Evolutionary conservation across 75 land plant genomes (phyloP).

Genomic region (Selaginella moellendorffii): DNA sequence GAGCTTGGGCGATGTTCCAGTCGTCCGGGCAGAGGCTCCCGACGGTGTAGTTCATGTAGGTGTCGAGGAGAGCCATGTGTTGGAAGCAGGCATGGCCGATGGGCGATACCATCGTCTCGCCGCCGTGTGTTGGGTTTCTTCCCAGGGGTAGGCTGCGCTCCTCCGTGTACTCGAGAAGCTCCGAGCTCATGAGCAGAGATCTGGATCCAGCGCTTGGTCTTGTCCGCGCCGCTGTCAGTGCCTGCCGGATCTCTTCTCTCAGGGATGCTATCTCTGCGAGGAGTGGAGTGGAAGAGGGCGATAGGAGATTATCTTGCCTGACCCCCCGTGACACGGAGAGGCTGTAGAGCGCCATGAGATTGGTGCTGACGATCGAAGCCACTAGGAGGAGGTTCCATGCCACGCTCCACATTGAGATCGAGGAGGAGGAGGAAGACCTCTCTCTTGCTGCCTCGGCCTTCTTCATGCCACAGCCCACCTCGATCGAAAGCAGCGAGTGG

Average conservation of each 20-base stretch:
- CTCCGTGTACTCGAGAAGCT: not conserved
- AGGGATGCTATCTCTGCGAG: not conserved
- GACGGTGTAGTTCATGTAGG: constrained; percentile 8
- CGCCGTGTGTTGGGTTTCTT: constrained; percentile 6
- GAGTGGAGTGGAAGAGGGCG: not conserved
- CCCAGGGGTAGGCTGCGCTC: constrained; percentile 7
- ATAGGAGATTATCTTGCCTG: not conserved
- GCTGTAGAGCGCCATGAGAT: constrained; percentile 6
- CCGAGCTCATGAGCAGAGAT: constrained; percentile 3
- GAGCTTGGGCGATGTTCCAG: constrained; percentile 2
- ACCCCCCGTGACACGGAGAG: not conserved
- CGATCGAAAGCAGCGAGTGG: no score
- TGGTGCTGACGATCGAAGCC: not conserved
- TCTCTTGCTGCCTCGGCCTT: no score
- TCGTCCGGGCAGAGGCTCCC: constrained; percentile 5
- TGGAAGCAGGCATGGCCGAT: constrained; percentile 2
- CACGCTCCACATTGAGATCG: constrained; percentile 9
- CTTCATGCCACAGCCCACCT: no score
- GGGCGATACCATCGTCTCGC: not conserved
- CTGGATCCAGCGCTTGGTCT: not conserved
- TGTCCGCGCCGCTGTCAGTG: not conserved
- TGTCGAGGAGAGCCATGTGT: not conserved
- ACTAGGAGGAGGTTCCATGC: constrained; percentile 7
- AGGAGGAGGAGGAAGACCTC: no score
- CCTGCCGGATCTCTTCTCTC: not conserved